phyloP scores from a whole-genome alignment of 2,329 filamentous ascomycete genomes.

The Fusarium sp. region DNA sequence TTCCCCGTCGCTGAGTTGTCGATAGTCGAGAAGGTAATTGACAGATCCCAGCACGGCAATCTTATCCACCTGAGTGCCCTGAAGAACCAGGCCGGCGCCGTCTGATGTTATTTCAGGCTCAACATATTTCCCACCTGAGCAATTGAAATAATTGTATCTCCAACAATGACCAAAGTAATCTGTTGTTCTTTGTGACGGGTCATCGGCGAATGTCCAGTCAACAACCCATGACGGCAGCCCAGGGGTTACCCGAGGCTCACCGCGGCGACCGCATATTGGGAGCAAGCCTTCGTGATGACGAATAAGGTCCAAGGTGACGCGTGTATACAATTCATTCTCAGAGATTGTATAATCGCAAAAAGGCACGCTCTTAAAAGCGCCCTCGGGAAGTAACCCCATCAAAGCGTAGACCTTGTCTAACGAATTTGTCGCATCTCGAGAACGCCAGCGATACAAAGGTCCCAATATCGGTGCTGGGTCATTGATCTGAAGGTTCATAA shows the following conservation, averaged over 20 bases:
- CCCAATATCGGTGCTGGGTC: not conserved
- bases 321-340: not conserved
- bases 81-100: not conserved
- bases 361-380: not conserved
- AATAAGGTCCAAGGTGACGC: not conserved
- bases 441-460: not conserved
- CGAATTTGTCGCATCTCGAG: not conserved
- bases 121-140: not conserved
- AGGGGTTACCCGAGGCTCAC: not conserved
- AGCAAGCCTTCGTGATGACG: not conserved
- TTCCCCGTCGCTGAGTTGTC: not conserved
- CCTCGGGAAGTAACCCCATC: not conserved
- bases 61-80: not conserved
- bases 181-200: not conserved
- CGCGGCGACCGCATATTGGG: not conserved
- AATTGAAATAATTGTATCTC: not conserved
- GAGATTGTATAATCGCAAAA: constrained; percentile 3
- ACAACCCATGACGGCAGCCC: not conserved
- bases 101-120: not conserved
- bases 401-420: not conserved
- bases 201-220: constrained; percentile 1
- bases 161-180: constrained; percentile 3
- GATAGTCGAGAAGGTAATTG: not conserved
- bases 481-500: not conserved
- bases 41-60: not conserved